These are phyloP conservation scores for Diplocarpon rosae DNA, from an alignment of 2,329 filamentous ascomycete species.

Conservation along the genomic window DNA sequence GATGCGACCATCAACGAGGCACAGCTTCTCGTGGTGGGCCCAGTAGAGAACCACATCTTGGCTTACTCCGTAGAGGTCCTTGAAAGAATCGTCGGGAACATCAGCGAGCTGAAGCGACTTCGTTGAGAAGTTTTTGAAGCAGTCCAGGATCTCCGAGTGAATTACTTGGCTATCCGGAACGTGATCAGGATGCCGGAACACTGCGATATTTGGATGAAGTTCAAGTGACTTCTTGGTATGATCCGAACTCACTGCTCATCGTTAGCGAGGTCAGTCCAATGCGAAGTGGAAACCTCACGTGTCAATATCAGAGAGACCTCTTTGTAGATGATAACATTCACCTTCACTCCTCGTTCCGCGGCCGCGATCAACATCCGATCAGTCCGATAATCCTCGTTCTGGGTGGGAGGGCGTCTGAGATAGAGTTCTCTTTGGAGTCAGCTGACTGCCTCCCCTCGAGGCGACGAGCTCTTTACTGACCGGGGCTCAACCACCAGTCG, in stretches of 20 bases:
- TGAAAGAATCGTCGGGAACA: constrained; percentile 61
- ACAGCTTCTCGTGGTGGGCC: constrained; percentile 90
- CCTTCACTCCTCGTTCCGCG: constrained; percentile 70
- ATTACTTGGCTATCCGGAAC: constrained; percentile 60
- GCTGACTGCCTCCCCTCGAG: neutral
- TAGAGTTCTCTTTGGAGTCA: constrained; percentile 52
- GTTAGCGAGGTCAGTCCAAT: constrained; percentile 18
- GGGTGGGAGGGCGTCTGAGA: constrained; percentile 67
- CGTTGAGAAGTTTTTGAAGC: constrained; percentile 39
- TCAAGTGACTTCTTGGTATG: constrained; percentile 77
- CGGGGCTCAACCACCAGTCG: constrained; percentile 80
- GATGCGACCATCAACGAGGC: constrained; percentile 63
- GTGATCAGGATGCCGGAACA: constrained; percentile 88
- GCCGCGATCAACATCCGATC: constrained; percentile 75
- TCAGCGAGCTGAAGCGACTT: constrained; percentile 47
- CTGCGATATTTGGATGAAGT: constrained; percentile 73
- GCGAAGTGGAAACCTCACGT: constrained; percentile 42
- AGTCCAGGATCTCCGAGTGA: constrained; percentile 55
- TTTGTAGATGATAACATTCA: constrained; percentile 87
- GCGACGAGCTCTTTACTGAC: constrained; percentile 9
- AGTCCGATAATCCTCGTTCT: constrained; percentile 73
- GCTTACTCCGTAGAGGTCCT: constrained; percentile 69
- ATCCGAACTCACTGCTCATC: constrained; percentile 44
- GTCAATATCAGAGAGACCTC: constrained; percentile 76
- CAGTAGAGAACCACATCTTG: constrained; percentile 80